Percentiles rank a stretch among this genome's conserved stretches.
These are phyloP conservation scores for Fraxinus sp. DNA, from an alignment of 305 asterid genomes.

Conservation along the genomic window DNA sequence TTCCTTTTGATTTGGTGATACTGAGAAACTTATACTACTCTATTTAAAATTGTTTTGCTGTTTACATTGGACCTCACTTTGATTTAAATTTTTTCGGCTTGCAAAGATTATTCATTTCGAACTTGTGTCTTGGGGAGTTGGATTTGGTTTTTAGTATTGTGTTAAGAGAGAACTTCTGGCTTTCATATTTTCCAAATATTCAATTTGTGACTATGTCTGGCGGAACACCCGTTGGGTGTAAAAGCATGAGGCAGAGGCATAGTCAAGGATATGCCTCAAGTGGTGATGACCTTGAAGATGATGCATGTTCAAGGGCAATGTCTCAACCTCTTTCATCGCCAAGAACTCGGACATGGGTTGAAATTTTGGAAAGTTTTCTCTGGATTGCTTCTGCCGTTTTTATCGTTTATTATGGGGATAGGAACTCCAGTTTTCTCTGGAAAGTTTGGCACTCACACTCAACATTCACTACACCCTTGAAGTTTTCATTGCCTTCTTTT, in stretches of 20 bases:
- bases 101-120: background rate
- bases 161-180: conserved; percentile 13
- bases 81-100: background rate
- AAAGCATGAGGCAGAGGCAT: conserved; percentile 55
- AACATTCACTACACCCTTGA: background rate
- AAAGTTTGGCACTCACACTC: background rate
- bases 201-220: conserved; percentile 48
- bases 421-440: conserved; percentile 43
- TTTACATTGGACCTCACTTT: conserved; percentile 5
- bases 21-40: background rate
- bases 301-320: conserved; percentile 49
- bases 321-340: conserved; percentile 30
- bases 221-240: conserved; percentile 52
- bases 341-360: conserved; percentile 43
- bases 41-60: conserved; percentile 13
- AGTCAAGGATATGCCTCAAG: conserved; percentile 65
- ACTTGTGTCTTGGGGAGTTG: background rate
- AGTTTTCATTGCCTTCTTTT: background rate
- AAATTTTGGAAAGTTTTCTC: conserved; percentile 47
- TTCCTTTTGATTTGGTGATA: background rate
- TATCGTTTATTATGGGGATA: conserved; percentile 53
- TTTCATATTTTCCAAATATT: background rate
- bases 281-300: conserved; percentile 68
- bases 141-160: background rate
- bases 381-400: conserved; percentile 58